phyloP scores from a whole-genome alignment of 495 filamentous ascomycete genomes.

The Letharia lupina region DNA sequence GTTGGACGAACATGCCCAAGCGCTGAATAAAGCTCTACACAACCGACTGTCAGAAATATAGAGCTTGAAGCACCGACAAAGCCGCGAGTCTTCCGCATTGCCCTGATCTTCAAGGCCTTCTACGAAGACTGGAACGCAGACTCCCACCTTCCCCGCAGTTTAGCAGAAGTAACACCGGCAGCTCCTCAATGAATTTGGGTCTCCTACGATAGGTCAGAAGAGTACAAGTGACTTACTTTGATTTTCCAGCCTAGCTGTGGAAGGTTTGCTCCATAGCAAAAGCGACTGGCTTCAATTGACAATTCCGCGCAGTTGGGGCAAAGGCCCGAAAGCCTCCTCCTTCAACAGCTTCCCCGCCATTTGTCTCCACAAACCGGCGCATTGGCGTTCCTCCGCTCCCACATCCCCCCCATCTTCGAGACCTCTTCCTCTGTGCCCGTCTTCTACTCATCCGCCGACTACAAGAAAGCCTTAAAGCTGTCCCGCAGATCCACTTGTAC shows the following conservation, averaged over 20 bases:
- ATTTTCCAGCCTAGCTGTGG: not conserved
- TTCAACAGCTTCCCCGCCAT: constrained; percentile 18
- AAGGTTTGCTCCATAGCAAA: not conserved
- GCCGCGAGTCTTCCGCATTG: not conserved
- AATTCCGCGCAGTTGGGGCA: not conserved
- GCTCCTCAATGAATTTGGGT: not conserved
- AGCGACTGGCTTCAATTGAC: not conserved
- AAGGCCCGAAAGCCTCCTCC: constrained; percentile 9
- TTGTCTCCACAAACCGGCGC: constrained; percentile 22
- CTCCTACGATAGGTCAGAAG: not conserved
- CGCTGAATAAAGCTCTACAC: not conserved
- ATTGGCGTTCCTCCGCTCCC: constrained; percentile 23
- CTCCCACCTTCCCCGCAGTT: constrained; percentile 10
- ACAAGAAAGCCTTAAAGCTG: constrained; percentile 16
- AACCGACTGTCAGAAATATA: not conserved
- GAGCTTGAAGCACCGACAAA: not conserved
- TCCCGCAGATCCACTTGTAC: constrained; percentile 15
- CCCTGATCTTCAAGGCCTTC: not conserved
- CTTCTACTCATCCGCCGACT: constrained; percentile 8
- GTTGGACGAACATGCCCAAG: not conserved
- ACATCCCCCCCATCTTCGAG: constrained; percentile 20
- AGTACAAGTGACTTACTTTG: not conserved
- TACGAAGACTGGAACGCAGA: not conserved
- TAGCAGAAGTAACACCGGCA: not conserved
- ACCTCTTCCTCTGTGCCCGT: constrained; percentile 18